Conservation (phyloP, 768 basidiomycete species). For the Boletus reticuloceps region DNA sequence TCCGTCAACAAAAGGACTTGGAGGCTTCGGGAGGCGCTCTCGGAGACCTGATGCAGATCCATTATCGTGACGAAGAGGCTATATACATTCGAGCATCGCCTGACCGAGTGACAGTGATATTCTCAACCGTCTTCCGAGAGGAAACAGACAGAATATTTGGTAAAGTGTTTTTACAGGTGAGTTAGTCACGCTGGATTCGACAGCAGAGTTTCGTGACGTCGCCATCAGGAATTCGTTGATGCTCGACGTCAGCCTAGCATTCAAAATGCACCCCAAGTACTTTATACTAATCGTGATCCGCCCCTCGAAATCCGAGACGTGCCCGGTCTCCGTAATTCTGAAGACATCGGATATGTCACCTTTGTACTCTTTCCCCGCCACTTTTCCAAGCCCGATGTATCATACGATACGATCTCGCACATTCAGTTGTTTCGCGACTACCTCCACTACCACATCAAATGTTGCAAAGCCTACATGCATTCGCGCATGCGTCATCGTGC, state of each 20-base stretch:
- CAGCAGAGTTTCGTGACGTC: conserved; percentile 2
- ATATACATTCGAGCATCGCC: conserved; percentile 92
- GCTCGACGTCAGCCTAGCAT: conserved; percentile 91
- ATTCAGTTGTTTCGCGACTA: conserved; percentile 98
- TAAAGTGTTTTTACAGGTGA: conserved; percentile 95
- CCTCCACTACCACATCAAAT: conserved; percentile 99
- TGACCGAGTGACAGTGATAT: conserved; percentile 97
- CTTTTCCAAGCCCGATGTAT: conserved; percentile 68
- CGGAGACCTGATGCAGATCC: conserved; percentile 87
- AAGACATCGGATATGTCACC: conserved; percentile 94
- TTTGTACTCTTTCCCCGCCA: conserved; percentile 98
- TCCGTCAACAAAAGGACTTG: conserved; percentile 78
- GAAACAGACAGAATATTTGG: conserved; percentile 98
- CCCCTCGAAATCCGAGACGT: conserved; percentile 95
- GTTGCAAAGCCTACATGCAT: conserved; percentile 99
- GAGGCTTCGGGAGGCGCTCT: conserved; percentile 65
- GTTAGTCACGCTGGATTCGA: conserved; percentile 4
- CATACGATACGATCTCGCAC: conserved; percentile 83
- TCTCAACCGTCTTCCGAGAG: conserved; percentile 94
- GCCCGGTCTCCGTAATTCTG: conserved; percentile 73
- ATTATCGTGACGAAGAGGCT: conserved; percentile 96
- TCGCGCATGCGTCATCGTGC: conserved; percentile 94
- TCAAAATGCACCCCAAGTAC: conserved; percentile 95
- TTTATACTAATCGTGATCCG: conserved; percentile 92
- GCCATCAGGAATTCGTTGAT: conserved; percentile 91